Base-by-base conservation (phyloP, 2,329 filamentous ascomycete genomes). In the Diaporthe nobilis region DNA sequence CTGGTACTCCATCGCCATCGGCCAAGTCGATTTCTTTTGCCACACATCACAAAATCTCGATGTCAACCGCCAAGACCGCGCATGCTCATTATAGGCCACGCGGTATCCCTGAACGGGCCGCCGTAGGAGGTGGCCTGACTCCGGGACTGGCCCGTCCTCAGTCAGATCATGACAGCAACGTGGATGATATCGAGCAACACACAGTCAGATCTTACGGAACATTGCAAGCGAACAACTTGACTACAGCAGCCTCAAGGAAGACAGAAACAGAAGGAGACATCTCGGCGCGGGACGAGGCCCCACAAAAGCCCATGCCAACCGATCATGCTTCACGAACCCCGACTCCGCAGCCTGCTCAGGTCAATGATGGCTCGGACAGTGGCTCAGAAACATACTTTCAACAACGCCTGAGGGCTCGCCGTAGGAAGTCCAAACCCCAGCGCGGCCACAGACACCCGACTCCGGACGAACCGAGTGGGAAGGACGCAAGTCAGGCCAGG, bases 301-400 rank as follows among this genome's bases (percentile, higher is more conserved):
- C 47, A 39, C 44, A 37, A 39, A 31, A 39, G 44, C 47, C 49
- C 31, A 39, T 7, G 9, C 4, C 63, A 20, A 31, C 22, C 44
- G 20, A 31, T 20, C 28, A 37, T 12, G 3, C 44, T 4, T 6
- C 31, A 37, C 13, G 20, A 37, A 51, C 47, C 25, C 28, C 44
- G 7, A n/a, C 31, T 25, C 28, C 28, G 22, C 63, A 8, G 31
- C 20, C 71, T 28, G 42, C 28, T n/a, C 17, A 47, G 20, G 49
- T 9, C 4, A 55, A 51, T 13, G 37, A 58, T 28, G 75, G 70
- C 39, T 75, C 73, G 8, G 75, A 75, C 25, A 77, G 75, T 34
- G 51, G 53, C 10, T n/a, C 60, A 10, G 75, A 77, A 47, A 73
- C 73, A 15, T 65, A 70, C 25, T 77, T 77, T 42, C 73, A 75